Base-by-base conservation (phyloP, 192 early-diverging fungal species). In the Entomortierella chlamydospora region DNA sequence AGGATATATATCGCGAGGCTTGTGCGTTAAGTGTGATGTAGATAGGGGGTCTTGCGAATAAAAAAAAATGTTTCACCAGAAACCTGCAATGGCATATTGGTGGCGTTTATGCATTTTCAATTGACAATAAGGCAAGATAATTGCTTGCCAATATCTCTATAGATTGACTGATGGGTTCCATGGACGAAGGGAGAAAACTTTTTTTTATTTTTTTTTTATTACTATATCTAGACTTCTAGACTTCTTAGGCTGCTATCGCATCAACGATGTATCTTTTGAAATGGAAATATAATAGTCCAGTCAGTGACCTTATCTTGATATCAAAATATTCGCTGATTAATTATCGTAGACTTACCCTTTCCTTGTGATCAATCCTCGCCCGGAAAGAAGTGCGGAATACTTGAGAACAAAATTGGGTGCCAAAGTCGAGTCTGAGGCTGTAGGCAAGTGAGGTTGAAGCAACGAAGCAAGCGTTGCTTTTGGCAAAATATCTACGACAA, bases 321-420 rank as follows among this genome's bases (percentile, higher is more conserved):
- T 37, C 34, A 37, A n/a, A n/a, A n/a, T n/a, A n/a, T n/a, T n/a
- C n/a, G n/a, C n/a, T n/a, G n/a, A n/a, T n/a, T n/a, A n/a, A n/a
- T n/a, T n/a, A 37, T 37, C 34, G 0, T 9, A 51, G 22, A 54
- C 62, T 55, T 81, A 87, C 74, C 86, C 86, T 68, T 87, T 87
- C 39, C 82, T 81, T 11, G 80, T 57, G 29, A 87, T 68, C 15
- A 87, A 68, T 45, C 86, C 84, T 22, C 86, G 82, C 13, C 65
- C 55, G 18, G 59, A 66, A 22, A 83, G 69, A 55, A 85, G 60
- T 8, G 77, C 81, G 39, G 82, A 69, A 49, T 87, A 87, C 68
- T 87, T 87, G 39, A 87, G 69, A 31, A 87, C 83, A 83, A 77
- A 85, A 23, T 81, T 84, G 9, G 86, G 86, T 1, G 39, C 15